Evolutionary conservation across 1,284 basidiomycete genomes (phyloP).

Genomic region (Ceratobasidium theobromae): DNA sequence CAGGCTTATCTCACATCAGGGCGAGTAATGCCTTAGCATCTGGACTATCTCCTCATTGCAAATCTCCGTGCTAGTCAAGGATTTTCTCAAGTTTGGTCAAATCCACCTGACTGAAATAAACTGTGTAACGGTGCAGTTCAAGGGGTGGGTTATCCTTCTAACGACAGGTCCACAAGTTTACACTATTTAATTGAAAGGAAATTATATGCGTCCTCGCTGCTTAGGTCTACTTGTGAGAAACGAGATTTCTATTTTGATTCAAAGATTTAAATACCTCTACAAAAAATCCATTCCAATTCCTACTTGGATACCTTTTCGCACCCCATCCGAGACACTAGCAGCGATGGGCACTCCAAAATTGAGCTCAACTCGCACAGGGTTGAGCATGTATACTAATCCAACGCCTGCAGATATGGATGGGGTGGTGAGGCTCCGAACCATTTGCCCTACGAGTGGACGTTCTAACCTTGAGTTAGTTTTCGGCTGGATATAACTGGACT

Average conservation of each 20-base stretch:
- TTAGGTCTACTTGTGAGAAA: not conserved
- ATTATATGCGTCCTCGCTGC: too few species aligned
- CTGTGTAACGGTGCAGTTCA: too few species aligned
- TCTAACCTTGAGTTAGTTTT: conserved; percentile 40
- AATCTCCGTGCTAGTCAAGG: too few species aligned
- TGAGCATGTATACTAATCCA: conserved; percentile 88
- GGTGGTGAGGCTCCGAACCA: conserved; percentile 46
- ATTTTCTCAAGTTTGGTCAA: too few species aligned
- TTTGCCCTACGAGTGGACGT: conserved; percentile 47
- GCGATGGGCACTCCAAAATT: conserved; percentile 91
- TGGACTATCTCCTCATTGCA: too few species aligned
- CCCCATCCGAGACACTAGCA: conserved; percentile 73
- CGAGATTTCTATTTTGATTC: not conserved
- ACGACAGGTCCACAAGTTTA: too few species aligned
- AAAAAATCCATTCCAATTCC: conserved; percentile 87
- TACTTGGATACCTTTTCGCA: conserved; percentile 82
- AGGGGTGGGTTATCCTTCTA: too few species aligned
- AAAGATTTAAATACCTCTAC: conserved; percentile 36
- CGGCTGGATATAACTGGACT: not conserved
- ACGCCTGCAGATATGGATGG: conserved; percentile 81
- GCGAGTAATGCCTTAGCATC: too few species aligned
- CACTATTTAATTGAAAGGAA: too few species aligned
- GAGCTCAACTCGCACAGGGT: conserved; percentile 82
- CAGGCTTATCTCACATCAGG: too few species aligned
- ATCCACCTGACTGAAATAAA: too few species aligned